A percentile compares a stretch with the other conserved stretches of the same genome.
Conservation (phyloP, 176 grass and related monocot species). For the Pharus latifolius region DNA sequence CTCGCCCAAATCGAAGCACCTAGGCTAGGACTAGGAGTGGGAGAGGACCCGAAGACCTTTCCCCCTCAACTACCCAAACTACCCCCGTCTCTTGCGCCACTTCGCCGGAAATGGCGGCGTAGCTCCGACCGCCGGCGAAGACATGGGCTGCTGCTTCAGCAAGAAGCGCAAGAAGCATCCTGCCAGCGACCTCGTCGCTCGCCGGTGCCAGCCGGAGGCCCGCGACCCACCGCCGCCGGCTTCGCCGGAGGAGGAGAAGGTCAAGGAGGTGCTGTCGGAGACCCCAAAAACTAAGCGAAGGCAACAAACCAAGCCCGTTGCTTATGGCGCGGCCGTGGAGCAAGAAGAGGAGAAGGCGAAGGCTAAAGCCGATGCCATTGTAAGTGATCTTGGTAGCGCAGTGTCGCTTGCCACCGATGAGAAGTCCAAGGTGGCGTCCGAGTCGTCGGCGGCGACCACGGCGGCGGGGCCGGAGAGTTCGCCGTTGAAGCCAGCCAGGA, state of each 20-base stretch:
- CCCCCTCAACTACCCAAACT: neutral
- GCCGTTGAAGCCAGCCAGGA: slow-evolving; percentile 29
- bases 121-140: slow-evolving; percentile 4
- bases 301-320: neutral
- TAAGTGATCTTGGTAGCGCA: slow-evolving; percentile 39
- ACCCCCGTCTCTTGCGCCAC: neutral
- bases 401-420: slow-evolving; percentile 35
- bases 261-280: slow-evolving; percentile 90
- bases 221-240: slow-evolving; percentile 30
- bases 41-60: neutral
- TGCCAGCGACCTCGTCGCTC: neutral
- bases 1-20: slow-evolving; percentile 18
- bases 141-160: slow-evolving; percentile 65
- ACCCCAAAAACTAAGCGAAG: slow-evolving; percentile 28
- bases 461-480: slow-evolving; percentile 23
- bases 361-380: slow-evolving; percentile 8
- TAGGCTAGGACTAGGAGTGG: no score
- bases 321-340: slow-evolving; percentile 10
- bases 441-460: slow-evolving; percentile 34
- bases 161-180: slow-evolving; percentile 25
- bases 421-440: slow-evolving; percentile 26
- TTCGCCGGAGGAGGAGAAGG: slow-evolving; percentile 69
- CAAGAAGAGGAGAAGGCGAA: slow-evolving; percentile 1
- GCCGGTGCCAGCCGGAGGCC: slow-evolving; percentile 12
- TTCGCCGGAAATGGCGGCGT: neutral